Evolutionary conservation across 306 rosid species (phyloP).

Genomic region (Begonia loranthoides): DNA sequence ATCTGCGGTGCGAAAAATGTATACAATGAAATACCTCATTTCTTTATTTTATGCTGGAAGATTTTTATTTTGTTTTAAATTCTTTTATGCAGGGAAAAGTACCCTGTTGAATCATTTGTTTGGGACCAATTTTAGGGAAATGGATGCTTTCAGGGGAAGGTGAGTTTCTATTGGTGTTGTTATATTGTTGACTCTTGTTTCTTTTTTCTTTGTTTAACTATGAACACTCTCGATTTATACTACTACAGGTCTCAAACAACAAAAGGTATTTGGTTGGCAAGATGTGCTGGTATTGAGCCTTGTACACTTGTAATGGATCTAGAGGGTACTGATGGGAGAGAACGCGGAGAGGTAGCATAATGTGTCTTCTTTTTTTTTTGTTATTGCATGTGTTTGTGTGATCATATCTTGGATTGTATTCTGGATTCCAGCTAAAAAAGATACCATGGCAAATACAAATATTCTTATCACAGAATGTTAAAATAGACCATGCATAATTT

Average conservation of each 20-base stretch:
- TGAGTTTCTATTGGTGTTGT: conserved; percentile 14
- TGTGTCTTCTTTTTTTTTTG: conserved; percentile 7
- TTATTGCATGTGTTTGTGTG: not conserved
- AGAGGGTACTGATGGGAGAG: conserved; percentile 99
- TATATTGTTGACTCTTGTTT: not conserved
- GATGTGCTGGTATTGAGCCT: conserved; percentile 71
- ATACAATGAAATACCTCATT: too few relatives aligned
- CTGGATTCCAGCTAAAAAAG: not conserved
- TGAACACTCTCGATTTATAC: not conserved
- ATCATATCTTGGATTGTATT: conserved; percentile 2
- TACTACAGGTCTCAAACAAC: conserved; percentile 78
- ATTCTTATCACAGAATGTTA: too few relatives aligned
- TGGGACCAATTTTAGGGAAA: conserved; percentile 70
- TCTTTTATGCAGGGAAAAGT: conserved; percentile 59
- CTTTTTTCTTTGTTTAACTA: not conserved
- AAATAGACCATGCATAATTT: too few relatives aligned
- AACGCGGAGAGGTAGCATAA: conserved; percentile 83
- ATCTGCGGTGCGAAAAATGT: too few relatives aligned
- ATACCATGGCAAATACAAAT: not conserved
- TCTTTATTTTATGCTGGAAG: too few relatives aligned
- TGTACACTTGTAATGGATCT: conserved; percentile 90
- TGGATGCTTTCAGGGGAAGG: conserved; percentile 95
- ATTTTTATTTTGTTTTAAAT: not conserved
- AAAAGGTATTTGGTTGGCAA: conserved; percentile 88
- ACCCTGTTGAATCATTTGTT: conserved; percentile 81